Base-by-base conservation (phyloP, 176 grass and related monocot genomes). In the Pharus latifolius region DNA sequence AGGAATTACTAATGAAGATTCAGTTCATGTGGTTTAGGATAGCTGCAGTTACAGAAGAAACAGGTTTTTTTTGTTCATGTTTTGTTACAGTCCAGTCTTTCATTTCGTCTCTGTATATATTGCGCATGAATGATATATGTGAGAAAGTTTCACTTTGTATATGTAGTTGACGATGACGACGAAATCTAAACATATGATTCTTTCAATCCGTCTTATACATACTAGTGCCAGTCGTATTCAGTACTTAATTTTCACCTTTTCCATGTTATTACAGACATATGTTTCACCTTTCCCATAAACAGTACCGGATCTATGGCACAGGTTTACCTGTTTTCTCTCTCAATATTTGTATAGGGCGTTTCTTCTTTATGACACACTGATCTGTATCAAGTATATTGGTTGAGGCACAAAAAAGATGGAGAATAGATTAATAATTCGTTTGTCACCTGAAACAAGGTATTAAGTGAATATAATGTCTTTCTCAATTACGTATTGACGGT, bases 121-220 rank as follows among this genome's bases (percentile, higher is more conserved):
- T n/a, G n/a, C n/a, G 31, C n/a, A 53, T 54, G 45, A 68, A 48
- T 61, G 54, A 31, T 74, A 46, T 79, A 60, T 60, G 54, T 19
- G 42, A 61, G 69, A 61, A 62, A 30, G 69, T 47, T 50, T 35
- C 70, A 56, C 53, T 41, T 26, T 85, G 83, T 85, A 75, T 63
- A 80, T 85, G 55, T 80, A 85, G 56, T 69, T 74, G 61, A 83
- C 65, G 72, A 84, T 74, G 75, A 74, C 69, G 82, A 84, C 30
- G 58, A 81, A 81, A 65, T 80, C 31, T 10, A 56, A 49, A 24
- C 63, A 53, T 47, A 19, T 49, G 10, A 85, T 80, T 80, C 63
- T 80, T 80, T 80, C 55, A 23, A 41, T 26, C 24, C 61, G 35
- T 25, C 45, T 17, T 72, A 19, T 2, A 19, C 8, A 17, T 47